Base-by-base conservation (phyloP, 2,329 filamentous ascomycete species). In the Diaporthe vaccinii region DNA sequence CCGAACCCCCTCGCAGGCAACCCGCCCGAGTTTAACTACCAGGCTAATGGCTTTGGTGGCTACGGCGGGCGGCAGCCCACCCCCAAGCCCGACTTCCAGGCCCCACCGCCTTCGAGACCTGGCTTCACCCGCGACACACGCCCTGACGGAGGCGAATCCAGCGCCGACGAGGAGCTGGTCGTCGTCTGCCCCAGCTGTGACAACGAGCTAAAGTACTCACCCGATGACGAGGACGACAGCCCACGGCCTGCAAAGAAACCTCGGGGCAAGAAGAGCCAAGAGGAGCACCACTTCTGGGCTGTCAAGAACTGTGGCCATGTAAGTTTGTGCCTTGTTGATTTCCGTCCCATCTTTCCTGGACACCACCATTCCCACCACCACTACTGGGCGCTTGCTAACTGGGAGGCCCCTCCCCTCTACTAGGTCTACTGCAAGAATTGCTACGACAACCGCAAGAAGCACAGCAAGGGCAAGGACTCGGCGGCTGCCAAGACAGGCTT, bases 271-370 rank as follows among this genome's bases (percentile, higher is more conserved):
- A 91, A 89, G 79, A 85, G 88, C 28, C 84, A 86, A 9, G 89
- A 88, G 31, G 95, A 98, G 84, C 92, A 94, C 81, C 94, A 98
- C 80, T 96, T 98, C 77, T 98, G 96, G 95, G 93, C 97, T 0
- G 89, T 97, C 49, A 98, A 96, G 84, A 89, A 89, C 70, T 99
- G 97, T 82, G 97, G 97, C 78, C 97, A 99, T 86, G 97, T 98
- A 89, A 81, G 88, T 83, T 25, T 17, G 79, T 59, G 17, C 53
- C 14, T 22, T 7, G n/a, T 31, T 46, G 70, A 22, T 34, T 25
- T 14, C 25, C 28, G 12, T n/a, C 69, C 51, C 57, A 34, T 57
- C 39, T 53, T 62, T 51, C 39, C 41, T 61, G 15, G 28, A 12
- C n/a, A 7, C 8, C 41, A 31, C 28, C 62, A 36, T 12, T 31